Base-by-base conservation (phyloP, 768 basidiomycete genomes). In the Leccinum subgranulosum region DNA sequence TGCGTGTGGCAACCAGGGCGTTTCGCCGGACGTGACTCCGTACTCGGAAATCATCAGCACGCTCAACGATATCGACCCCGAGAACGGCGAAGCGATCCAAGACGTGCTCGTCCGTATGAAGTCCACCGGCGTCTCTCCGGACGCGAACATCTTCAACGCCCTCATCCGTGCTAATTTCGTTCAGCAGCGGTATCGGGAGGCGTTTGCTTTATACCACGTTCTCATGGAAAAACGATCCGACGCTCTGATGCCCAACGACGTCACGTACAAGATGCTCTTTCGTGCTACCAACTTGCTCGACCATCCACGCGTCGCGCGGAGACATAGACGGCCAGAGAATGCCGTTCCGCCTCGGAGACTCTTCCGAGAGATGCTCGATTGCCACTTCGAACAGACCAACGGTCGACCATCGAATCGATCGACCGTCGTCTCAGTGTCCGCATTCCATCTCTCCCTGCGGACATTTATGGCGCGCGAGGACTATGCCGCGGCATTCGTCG, bases 241-340 rank as follows among this genome's bases (percentile, higher is more conserved):
- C 10, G 59, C 64, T 0, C 54, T 69, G 4, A 64, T 78, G 51
- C 66, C 65, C 1, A 83, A 81, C 7, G 76, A 82, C 57, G 71
- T 68, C 57, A 83, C 81, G 0, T 84, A 77, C 70, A 76, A 71
- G 17, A 67, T 67, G 56, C 65, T 84, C 21, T 81, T 83, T 60
- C 71, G 68, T 27, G 68, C 73, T 7, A 59, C 58, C 4, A 57
- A 41, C 50, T 64, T 53, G 57, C 64, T 49, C 55, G 61, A 48
- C 29, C 54, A 58, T 6, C 56, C 58, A 23, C 66, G 58, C 56
- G 19, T 70, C 51, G 62, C 59, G 0, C 73, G 74, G 17, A 64
- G 65, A 51, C 56, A 58, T 27, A 61, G 56, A 36, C 62, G 49
- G 6, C 58, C 67, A 7, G 55, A 52, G 23, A 62, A 70, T 51